Evolutionary conservation across 2,329 filamentous ascomycete genomes (phyloP).

Genomic region (Zasmidium citrigriseum): DNA sequence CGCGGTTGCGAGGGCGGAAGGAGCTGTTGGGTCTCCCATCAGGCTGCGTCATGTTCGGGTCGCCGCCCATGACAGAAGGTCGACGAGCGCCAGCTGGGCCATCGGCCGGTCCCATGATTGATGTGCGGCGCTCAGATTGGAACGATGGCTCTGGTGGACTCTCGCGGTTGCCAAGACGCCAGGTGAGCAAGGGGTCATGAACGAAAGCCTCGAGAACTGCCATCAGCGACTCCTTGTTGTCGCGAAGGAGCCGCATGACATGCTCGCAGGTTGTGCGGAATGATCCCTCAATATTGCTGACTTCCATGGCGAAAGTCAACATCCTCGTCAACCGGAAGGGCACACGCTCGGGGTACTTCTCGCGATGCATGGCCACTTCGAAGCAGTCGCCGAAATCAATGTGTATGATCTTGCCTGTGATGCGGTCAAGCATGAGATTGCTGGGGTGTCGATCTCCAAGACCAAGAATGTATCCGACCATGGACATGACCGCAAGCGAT

Average conservation of each 20-base stretch:
- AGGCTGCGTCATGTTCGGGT: slow-evolving; percentile 24
- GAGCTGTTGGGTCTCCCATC: slow-evolving; percentile 29
- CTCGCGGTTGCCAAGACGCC: slow-evolving; percentile 73
- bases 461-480: slow-evolving; percentile 99
- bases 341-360: slow-evolving; percentile 97
- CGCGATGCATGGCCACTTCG: slow-evolving; percentile 98
- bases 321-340: slow-evolving; percentile 97
- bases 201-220: slow-evolving; percentile 98
- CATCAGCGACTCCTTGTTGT: slow-evolving; percentile 98
- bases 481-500: slow-evolving; percentile 98
- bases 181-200: slow-evolving; percentile 97
- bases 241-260: slow-evolving; percentile 92
- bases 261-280: slow-evolving; percentile 98
- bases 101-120: slow-evolving; percentile 54
- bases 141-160: slow-evolving; percentile 62
- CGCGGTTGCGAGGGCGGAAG: slow-evolving; percentile 32
- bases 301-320: slow-evolving; percentile 99
- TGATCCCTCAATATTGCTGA: slow-evolving; percentile 98
- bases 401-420: slow-evolving; percentile 95
- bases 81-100: slow-evolving; percentile 29
- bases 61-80: slow-evolving; percentile 34
- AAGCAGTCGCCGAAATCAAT: slow-evolving; percentile 99
- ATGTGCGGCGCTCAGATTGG: slow-evolving; percentile 61
- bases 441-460: slow-evolving; percentile 95
- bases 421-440: slow-evolving; percentile 94